A percentile compares a stretch with the other conserved stretches of the same genome.
Conservation (phyloP, 305 asterid genomes). For the Fraxinus latifolia region DNA sequence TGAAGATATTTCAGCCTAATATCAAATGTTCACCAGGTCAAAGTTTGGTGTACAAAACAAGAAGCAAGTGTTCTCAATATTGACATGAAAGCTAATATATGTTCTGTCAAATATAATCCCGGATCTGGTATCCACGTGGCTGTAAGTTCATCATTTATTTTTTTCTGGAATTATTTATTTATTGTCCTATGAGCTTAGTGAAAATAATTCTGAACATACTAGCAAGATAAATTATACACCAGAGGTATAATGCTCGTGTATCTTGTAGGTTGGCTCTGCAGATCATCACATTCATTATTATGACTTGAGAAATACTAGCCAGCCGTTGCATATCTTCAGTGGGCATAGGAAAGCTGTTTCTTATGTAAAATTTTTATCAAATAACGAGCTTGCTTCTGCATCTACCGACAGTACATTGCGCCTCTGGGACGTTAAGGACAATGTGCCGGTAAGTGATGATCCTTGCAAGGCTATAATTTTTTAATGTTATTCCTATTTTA, state of each 20-base stretch:
- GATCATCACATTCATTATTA: constrained; percentile 87
- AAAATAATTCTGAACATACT: neutral
- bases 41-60: constrained; percentile 83
- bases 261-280: constrained; percentile 83
- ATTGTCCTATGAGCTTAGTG: neutral
- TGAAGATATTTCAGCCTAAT: constrained; percentile 3
- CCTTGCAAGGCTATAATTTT: neutral
- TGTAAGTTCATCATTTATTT: constrained; percentile 38
- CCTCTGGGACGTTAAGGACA: constrained; percentile 80
- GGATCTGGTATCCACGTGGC: constrained; percentile 73
- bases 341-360: constrained; percentile 88
- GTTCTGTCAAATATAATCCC: constrained; percentile 88
- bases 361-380: constrained; percentile 74
- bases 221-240: constrained; percentile 3
- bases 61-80: constrained; percentile 81
- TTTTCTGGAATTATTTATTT: neutral
- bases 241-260: constrained; percentile 9
- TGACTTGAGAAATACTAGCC: constrained; percentile 68
- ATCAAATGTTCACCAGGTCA: constrained; percentile 51
- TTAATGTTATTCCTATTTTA: neutral
- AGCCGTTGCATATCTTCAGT: constrained; percentile 61
- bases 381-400: constrained; percentile 85
- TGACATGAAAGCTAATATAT: constrained; percentile 90
- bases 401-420: constrained; percentile 83
- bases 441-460: constrained; percentile 50